Conservation (phyloP, 495 filamentous ascomycete species). For the Penicillium egyptiacum region DNA sequence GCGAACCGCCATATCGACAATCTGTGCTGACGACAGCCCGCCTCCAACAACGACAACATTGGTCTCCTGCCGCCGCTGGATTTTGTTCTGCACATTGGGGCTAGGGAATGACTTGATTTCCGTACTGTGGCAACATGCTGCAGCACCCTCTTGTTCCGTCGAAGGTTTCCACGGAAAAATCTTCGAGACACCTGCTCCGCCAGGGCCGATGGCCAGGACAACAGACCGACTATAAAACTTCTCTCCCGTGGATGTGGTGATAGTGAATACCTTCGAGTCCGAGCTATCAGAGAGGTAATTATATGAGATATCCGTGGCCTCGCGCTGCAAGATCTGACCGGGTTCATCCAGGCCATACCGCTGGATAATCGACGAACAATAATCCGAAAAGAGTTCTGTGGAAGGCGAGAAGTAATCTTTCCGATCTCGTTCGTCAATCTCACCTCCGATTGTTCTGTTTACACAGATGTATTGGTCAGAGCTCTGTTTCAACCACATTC, state of each 20-base stretch:
- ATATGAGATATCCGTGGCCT: conserved; percentile 54
- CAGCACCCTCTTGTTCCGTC: conserved; percentile 41
- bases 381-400: conserved; percentile 54
- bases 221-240: conserved; percentile 51
- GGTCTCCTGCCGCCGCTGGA: conserved; percentile 44
- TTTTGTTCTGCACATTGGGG: conserved; percentile 43
- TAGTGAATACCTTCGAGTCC: conserved; percentile 49
- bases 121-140: conserved; percentile 53
- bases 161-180: conserved; percentile 47
- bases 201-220: conserved; percentile 58
- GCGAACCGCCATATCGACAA: conserved; percentile 55
- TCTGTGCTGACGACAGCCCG: conserved; percentile 60
- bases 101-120: conserved; percentile 53
- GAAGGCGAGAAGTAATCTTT: conserved; percentile 66
- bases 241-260: conserved; percentile 46
- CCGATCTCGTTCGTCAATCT: conserved; percentile 63
- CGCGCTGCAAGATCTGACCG: conserved; percentile 45
- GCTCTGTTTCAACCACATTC: background rate
- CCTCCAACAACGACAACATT: conserved; percentile 61
- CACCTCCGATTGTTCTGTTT: conserved; percentile 30
- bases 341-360: conserved; percentile 53
- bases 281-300: conserved; percentile 26
- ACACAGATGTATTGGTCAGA: background rate
- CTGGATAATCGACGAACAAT: conserved; percentile 52
- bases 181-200: conserved; percentile 42